Conservation (phyloP, 2,329 filamentous ascomycete genomes). For the Alternaria triticina region DNA sequence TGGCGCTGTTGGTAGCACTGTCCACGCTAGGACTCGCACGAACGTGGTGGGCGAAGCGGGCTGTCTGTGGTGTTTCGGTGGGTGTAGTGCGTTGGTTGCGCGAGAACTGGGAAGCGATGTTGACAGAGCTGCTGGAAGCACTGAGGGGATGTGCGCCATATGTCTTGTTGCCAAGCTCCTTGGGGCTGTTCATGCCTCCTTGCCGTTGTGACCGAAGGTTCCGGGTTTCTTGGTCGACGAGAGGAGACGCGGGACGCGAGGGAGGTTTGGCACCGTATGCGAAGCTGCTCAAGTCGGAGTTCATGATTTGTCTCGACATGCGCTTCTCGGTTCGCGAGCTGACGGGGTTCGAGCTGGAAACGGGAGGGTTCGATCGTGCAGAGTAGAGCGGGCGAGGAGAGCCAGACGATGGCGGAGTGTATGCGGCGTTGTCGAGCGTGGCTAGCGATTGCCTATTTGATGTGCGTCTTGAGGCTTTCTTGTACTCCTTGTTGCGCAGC, state of each 20-base stretch:
- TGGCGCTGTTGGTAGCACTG: constrained; percentile 76
- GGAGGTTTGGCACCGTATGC: constrained; percentile 59
- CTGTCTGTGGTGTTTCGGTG: constrained; percentile 66
- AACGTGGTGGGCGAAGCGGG: constrained; percentile 71
- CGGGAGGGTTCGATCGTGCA: constrained; percentile 53
- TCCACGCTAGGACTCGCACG: constrained; percentile 85
- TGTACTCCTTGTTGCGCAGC: constrained; percentile 57
- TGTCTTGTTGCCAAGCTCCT: constrained; percentile 58
- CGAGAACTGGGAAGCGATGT: constrained; percentile 54
- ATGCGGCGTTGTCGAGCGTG: constrained; percentile 71
- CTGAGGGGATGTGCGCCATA: constrained; percentile 64
- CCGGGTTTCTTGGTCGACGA: constrained; percentile 63
- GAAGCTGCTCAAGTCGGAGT: constrained; percentile 52
- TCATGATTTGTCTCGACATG: constrained; percentile 55
- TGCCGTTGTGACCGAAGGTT: constrained; percentile 65
- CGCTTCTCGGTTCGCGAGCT: constrained; percentile 56
- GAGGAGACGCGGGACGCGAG: constrained; percentile 75
- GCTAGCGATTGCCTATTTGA: constrained; percentile 84
- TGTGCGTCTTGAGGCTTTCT: constrained; percentile 67
- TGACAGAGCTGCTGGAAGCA: constrained; percentile 57
- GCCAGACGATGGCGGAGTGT: constrained; percentile 67
- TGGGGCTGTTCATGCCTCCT: constrained; percentile 62
- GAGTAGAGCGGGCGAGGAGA: constrained; percentile 69
- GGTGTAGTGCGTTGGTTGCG: constrained; percentile 58
- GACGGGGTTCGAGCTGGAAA: constrained; percentile 12